Conservation (phyloP, 2,329 filamentous ascomycete genomes). For the Bipolaris oryzae region DNA sequence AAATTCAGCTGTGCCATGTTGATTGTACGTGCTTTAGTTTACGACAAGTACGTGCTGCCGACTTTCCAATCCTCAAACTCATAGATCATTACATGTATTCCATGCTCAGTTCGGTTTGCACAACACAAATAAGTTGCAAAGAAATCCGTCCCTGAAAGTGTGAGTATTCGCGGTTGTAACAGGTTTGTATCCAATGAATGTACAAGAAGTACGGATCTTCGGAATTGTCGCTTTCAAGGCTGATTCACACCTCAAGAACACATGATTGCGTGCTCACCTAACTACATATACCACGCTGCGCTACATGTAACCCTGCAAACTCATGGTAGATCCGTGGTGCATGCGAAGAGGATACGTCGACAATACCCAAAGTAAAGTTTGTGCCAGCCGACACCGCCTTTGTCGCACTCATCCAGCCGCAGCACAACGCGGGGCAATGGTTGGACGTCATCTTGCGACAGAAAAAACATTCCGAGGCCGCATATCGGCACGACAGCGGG, state of each 20-base stretch:
- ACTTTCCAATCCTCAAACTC: too few species aligned
- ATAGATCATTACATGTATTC: neutral
- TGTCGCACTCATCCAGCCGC: neutral
- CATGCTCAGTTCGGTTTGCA: neutral
- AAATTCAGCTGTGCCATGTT: neutral
- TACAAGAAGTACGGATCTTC: too few species aligned
- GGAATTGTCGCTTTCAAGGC: too few species aligned
- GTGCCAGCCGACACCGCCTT: slow-evolving; percentile 1
- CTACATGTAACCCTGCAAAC: neutral
- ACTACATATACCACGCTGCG: neutral
- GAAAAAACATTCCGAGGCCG: neutral
- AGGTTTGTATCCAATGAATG: too few species aligned
- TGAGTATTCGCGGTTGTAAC: too few species aligned
- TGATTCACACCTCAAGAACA: too few species aligned
- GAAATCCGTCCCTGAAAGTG: too few species aligned
- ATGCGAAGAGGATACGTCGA: neutral
- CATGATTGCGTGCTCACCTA: too few species aligned
- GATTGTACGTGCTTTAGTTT: neutral
- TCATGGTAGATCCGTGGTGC: neutral
- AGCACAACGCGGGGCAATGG: slow-evolving; percentile 2
- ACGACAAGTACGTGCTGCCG: neutral
- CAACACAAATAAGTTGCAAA: neutral
- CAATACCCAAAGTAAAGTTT: neutral
- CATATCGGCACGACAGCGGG: neutral
- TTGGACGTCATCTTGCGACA: neutral